Base-by-base conservation (phyloP, 176 grass and related monocot species). In the Stipa capillata region DNA sequence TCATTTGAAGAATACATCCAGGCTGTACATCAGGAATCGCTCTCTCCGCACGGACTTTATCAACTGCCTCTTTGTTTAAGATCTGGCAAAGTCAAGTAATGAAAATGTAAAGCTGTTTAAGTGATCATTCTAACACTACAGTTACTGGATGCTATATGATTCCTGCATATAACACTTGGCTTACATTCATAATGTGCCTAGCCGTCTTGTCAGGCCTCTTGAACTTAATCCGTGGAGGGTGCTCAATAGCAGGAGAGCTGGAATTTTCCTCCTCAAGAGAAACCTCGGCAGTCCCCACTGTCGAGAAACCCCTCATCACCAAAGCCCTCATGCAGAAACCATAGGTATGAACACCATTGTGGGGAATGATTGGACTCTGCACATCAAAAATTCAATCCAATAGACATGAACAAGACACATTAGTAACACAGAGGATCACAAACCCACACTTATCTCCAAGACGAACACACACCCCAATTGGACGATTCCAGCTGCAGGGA, bases 161-260 rank as follows among this genome's bases (percentile, higher is more conserved):
- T 25, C 10, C 31, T 5, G 15, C 27, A 40, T 17, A 13, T 24
- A 50, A 52, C 27, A 55, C 54, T 49, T 31, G 7, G 62, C 74
- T 90, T 82, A 92, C 93, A 58, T 89, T 92, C 93, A 94, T 92
- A 42, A 92, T 90, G 33, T 97, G 87, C 39, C 89, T 97, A 9
- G 90, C 93, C 18, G 85, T 97, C 76, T 97, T 92, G 84, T 97
- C 90, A 32, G 85, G 90, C 25, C 90, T 90, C 84, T 92, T 97
- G 48, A 97, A 97, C 75, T 92, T 97, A 44, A 97, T 86, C 17
- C 70, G 59, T 8, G 35, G 79, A 53, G 87, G 89, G 35, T 65
- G 78, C 37, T 92, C 90, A 45, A 82, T 14, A 4, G 45, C 65
- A 78, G 76, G 76, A 62, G 75, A 63, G 73, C 17, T 50, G 35